Base-by-base conservation (phyloP, 306 rosid genomes). In the Chamaecrista fasciculata region DNA sequence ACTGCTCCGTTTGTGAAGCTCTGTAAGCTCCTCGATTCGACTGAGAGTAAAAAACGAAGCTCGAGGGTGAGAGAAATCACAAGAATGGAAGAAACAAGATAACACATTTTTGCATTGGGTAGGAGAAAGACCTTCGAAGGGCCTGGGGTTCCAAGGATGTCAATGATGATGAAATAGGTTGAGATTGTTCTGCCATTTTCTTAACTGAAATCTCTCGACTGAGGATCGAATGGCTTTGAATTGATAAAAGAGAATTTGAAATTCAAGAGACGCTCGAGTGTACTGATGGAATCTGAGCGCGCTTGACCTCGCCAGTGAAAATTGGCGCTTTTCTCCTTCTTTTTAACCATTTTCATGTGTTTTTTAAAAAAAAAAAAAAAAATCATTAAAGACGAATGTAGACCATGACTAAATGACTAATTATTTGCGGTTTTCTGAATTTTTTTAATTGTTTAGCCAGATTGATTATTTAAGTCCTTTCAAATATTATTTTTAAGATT, bases 21-120 rank as follows among this genome's bases (percentile, higher is more conserved):
- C 73, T 34, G 77, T 73, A 3, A 87, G 71, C 78, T 84, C 85
- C 67, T 81, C 78, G 18, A 87, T 69, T 52, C 81, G 90, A 71
- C 93, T 93, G 74, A 43, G 75, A 74, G 3, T n/a, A 50, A 58
- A 64, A 28, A 34, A 12, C 1, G 6, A 46, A 28, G 72, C 36
- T 46, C 36, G 3, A 20, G 18, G 18, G 72, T 63, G 9, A 29
- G 63, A 66, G 42, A 20, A 57, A 18, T n/a, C 11, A 4, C 44
- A 16, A 28, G 25, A 10, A 29, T 18, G 23, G 33, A 49, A 23
- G 63, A 40, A 50, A 69, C 52, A 66, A 33, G 43, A 25, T 2
- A 20, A 21, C 10, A 11, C 15, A 51, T 9, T 51, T 19, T 49
- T 1, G 56, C 57, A 51, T 23, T 21, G 24, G 1, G 31, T 20